A percentile compares a stretch with the other conserved stretches of the same genome.
Evolutionary conservation across 2,329 filamentous ascomycete genomes (phyloP).

Genomic region (Colletotrichum spaethianum): DNA sequence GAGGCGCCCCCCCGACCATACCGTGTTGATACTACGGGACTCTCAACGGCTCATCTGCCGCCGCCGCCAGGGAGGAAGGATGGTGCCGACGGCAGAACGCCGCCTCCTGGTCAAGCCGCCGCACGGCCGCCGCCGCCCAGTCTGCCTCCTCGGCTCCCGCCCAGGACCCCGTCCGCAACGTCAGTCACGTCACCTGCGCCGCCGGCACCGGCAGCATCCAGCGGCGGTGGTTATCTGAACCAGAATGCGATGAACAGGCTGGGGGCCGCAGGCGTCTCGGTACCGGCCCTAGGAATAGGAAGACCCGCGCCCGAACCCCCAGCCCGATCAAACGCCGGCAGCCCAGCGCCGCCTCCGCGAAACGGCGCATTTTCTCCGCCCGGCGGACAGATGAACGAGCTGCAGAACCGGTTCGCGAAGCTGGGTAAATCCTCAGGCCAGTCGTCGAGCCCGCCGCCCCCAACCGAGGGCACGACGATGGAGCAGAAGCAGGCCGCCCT

Average conservation of each 20-base stretch:
- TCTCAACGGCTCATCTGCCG: conserved; percentile 78
- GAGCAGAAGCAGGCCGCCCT: conserved; percentile 76
- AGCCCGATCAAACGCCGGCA: conserved; percentile 47
- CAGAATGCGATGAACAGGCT: conserved; percentile 76
- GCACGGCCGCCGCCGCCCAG: conserved; percentile 69
- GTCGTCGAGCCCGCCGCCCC: conserved; percentile 49
- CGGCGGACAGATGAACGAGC: conserved; percentile 69
- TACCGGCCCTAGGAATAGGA: conserved; percentile 84
- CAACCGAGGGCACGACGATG: conserved; percentile 70
- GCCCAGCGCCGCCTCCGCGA: conserved; percentile 47
- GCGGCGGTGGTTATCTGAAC: conserved; percentile 56
- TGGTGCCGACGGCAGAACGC: conserved; percentile 52
- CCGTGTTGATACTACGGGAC: conserved; percentile 77
- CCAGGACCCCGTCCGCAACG: conserved; percentile 58
- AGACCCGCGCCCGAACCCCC: conserved; percentile 44
- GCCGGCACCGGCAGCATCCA: conserved; percentile 59
- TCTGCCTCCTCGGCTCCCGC: conserved; percentile 78
- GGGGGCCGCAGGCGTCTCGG: conserved; percentile 81
- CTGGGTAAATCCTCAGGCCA: conserved; percentile 56
- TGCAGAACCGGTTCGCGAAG: conserved; percentile 77
- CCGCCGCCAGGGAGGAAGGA: conserved; percentile 75
- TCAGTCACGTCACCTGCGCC: conserved; percentile 42
- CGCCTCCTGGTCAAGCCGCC: conserved; percentile 45
- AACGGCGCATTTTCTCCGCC: conserved; percentile 41
- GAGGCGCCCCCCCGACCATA: conserved; percentile 74